Evolutionary conservation across 2,329 filamentous ascomycete species (phyloP).

Genomic region (Metarhizium humberi): DNA sequence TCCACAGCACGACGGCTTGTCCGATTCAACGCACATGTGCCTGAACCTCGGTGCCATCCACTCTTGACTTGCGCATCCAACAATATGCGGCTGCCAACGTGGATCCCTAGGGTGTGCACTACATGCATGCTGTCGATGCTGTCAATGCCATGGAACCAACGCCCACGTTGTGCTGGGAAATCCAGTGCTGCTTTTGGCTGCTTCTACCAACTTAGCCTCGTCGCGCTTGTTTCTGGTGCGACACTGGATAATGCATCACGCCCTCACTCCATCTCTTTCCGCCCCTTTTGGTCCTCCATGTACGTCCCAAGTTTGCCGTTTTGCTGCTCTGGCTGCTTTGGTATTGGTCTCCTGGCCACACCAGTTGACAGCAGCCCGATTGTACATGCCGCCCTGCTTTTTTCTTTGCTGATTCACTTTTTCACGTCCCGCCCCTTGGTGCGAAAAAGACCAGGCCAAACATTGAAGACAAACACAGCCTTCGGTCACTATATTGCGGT

Average conservation of each 20-base stretch:
- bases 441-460: too few relatives aligned
- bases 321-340: not conserved
- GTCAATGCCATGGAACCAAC: not conserved
- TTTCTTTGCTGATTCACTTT: too few relatives aligned
- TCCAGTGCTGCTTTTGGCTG: slow-evolving; percentile 16
- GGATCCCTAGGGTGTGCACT: too few relatives aligned
- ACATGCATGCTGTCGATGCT: not conserved
- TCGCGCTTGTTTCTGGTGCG: slow-evolving; percentile 14
- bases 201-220: slow-evolving; percentile 2
- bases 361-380: too few relatives aligned
- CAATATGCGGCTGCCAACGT: too few relatives aligned
- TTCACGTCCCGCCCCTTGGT: too few relatives aligned
- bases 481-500: slow-evolving; percentile 16
- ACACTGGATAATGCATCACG: too few relatives aligned
- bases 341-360: too few relatives aligned
- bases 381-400: too few relatives aligned
- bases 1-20: not conserved
- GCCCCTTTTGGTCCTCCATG: not conserved
- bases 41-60: slow-evolving; percentile 1
- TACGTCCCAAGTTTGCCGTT: not conserved
- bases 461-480: too few relatives aligned
- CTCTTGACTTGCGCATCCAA: too few relatives aligned
- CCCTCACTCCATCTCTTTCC: not conserved
- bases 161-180: slow-evolving; percentile 2
- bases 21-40: slow-evolving; percentile 9